Conservation (phyloP, 805 yeast genomes). For the Yarrowia bubula region DNA sequence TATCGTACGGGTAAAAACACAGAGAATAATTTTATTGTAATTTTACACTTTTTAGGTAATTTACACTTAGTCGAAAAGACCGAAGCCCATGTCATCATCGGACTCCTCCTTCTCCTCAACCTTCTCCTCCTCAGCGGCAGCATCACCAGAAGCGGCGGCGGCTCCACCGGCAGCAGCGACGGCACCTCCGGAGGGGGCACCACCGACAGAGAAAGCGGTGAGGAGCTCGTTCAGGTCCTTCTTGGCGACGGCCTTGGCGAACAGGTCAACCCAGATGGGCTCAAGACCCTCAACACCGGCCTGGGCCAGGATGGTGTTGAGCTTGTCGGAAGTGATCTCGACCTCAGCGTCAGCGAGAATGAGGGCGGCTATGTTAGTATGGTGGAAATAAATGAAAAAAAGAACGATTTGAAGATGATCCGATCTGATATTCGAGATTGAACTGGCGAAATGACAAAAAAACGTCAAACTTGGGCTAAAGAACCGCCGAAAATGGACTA, state of each 20-base stretch:
- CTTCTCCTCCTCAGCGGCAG: constrained; percentile 55
- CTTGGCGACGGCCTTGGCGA: constrained; percentile 83
- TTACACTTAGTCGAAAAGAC: constrained; percentile 73
- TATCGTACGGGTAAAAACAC: too few species aligned
- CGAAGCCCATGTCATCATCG: constrained; percentile 92
- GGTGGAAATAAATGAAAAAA: too few species aligned
- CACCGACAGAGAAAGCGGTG: constrained; percentile 64
- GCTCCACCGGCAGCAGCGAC: constrained; percentile 60
- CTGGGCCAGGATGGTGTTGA: constrained; percentile 70
- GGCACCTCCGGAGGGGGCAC: constrained; percentile 68
- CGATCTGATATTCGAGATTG: background rate
- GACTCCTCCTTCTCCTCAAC: constrained; percentile 57
- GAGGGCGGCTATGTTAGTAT: constrained; percentile 66
- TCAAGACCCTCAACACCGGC: constrained; percentile 78
- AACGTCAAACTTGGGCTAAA: too few species aligned
- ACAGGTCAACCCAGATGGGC: constrained; percentile 80
- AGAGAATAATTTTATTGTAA: constrained; percentile 27
- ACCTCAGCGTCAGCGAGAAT: constrained; percentile 96
- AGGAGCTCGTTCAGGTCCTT: constrained; percentile 79
- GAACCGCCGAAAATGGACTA: too few species aligned
- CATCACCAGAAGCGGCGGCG: constrained; percentile 63
- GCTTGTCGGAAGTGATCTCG: constrained; percentile 87
- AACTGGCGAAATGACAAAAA: too few species aligned
- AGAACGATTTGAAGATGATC: too few species aligned
- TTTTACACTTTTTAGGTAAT: constrained; percentile 19